Percentiles rank a stretch among this genome's conserved stretches.
These are phyloP conservation scores for Nannochloropsis gaditana DNA, from an alignment of 108 stramenopile genomes.

Conservation along the genomic window DNA sequence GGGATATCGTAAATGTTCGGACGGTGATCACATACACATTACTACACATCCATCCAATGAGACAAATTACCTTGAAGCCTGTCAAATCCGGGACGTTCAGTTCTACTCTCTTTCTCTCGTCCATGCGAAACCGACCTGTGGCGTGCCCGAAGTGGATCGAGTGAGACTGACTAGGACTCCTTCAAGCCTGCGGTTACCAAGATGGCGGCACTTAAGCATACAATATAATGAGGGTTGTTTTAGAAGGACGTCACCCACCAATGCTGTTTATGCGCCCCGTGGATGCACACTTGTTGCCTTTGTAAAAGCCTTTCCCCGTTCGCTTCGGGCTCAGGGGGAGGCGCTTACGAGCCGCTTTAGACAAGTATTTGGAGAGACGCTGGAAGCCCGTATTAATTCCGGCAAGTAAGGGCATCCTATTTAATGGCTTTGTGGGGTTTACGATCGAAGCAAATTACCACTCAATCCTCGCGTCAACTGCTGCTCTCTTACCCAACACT, in stretches of 20 bases:
- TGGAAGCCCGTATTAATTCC: slow-evolving; percentile 34
- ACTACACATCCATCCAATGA: neutral
- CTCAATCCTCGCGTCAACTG: too few relatives aligned
- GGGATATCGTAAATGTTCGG: neutral
- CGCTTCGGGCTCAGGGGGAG: slow-evolving; percentile 40
- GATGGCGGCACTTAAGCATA: neutral
- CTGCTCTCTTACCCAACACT: too few relatives aligned
- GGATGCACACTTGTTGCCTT: slow-evolving; percentile 35
- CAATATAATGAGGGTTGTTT: neutral
- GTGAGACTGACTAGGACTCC: neutral
- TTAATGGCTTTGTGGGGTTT: neutral
- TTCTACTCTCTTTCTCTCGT: slow-evolving; percentile 36
- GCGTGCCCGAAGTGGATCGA: neutral
- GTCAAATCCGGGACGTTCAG: slow-evolving; percentile 43
- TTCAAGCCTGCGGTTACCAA: neutral
- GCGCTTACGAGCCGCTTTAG: slow-evolving; percentile 47
- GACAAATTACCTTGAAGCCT: slow-evolving; percentile 36
- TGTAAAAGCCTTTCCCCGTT: slow-evolving; percentile 48
- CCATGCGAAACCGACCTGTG: slow-evolving; percentile 39
- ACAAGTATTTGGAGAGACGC: slow-evolving; percentile 48
- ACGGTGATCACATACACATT: too few relatives aligned
- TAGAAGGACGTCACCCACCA: slow-evolving; percentile 1
- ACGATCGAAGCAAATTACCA: neutral
- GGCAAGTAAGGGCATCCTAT: slow-evolving; percentile 37
- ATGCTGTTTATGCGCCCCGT: slow-evolving; percentile 45